Base-by-base conservation (phyloP, 2,329 filamentous ascomycete species). In the Fusarium sambucinum region DNA sequence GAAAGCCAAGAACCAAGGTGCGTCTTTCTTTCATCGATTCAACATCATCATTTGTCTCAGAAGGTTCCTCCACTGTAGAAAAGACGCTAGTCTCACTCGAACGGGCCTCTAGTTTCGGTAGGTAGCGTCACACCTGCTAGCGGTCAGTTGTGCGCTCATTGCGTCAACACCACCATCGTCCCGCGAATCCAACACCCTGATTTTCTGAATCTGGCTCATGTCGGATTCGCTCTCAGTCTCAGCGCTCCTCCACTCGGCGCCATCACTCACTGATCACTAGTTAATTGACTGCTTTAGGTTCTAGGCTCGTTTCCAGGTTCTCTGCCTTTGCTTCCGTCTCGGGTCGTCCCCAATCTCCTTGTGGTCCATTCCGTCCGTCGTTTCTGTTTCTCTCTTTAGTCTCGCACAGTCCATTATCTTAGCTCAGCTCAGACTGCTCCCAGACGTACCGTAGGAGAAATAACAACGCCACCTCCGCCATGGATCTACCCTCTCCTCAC, bases 161-260 rank as follows among this genome's bases (percentile, higher is more conserved):
- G 73, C 73, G 73, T 74, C 73, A 74, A 74, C 71, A 75, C 71
- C 71, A 75, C 69, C 69, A 69, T 66, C 59, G 66, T 66, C 67
- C 63, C 37, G 48, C 38, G 58, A 70, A 57, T 66, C 61, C 42
- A 62, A 55, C 69, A 62, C 58, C 62, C 59, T 66, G 63, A 60
- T 66, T 61, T 64, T 72, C 54, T 51, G 47, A 38, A 51, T 51
- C 25, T 55, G 42, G 33, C 23, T 51, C 47, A 51, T 45, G 46
- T 21, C 12, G n/a, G 35, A 6, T 23, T 56, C 35, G 37, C 17
- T 42, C 46, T 35, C 42, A 55, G 21, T 62, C 47, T 58, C 56
- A 65, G 59, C 40, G 51, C 59, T 50, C 50, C 55, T 57, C 52
- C 64, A 50, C 58, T 60, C 59, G 33, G 37, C 50, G 55, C 59